Evolutionary conservation across 495 filamentous ascomycete genomes (phyloP).

Genomic region (Polyplosphaeria fusca): DNA sequence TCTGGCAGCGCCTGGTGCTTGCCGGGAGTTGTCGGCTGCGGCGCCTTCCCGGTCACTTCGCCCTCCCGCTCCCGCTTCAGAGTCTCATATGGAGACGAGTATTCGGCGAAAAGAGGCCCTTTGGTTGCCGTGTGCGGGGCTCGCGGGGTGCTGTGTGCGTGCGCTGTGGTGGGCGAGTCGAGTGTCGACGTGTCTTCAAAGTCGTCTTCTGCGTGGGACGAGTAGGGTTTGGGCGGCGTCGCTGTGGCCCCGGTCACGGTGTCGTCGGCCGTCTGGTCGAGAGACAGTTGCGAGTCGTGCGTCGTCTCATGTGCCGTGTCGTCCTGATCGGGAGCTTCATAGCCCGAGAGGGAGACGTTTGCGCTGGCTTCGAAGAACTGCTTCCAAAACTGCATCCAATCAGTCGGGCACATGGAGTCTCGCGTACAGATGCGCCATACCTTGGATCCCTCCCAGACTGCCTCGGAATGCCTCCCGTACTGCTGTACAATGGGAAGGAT

Average conservation of each 20-base stretch:
- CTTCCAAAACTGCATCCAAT: slow-evolving; percentile 75
- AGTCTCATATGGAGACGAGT: slow-evolving; percentile 65
- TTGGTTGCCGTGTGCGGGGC: slow-evolving; percentile 36
- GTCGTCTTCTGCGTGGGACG: slow-evolving; percentile 32
- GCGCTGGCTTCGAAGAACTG: slow-evolving; percentile 98
- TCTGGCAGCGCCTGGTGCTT: slow-evolving; percentile 48
- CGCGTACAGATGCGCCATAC: slow-evolving; percentile 42
- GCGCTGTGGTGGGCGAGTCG: slow-evolving; percentile 49
- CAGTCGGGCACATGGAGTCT: not conserved
- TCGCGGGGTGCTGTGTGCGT: slow-evolving; percentile 41
- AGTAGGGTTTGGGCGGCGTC: slow-evolving; percentile 34
- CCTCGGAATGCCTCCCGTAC: slow-evolving; percentile 87
- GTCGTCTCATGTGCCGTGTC: slow-evolving; percentile 50
- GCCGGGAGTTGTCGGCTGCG: slow-evolving; percentile 42
- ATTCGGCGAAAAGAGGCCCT: slow-evolving; percentile 54
- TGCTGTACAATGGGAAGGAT: slow-evolving; percentile 94
- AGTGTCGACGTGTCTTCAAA: slow-evolving; percentile 56
- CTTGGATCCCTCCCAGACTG: slow-evolving; percentile 97
- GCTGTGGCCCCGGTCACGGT: slow-evolving; percentile 32
- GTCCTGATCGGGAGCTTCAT: slow-evolving; percentile 72
- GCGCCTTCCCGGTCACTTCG: slow-evolving; percentile 35
- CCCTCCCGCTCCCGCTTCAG: slow-evolving; percentile 55
- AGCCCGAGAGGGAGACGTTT: slow-evolving; percentile 94
- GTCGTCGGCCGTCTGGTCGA: slow-evolving; percentile 38
- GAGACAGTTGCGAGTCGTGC: slow-evolving; percentile 41